Evolutionary conservation across 345 rosid genomes (phyloP).

Genomic region (Dipteronia dyeriana): DNA sequence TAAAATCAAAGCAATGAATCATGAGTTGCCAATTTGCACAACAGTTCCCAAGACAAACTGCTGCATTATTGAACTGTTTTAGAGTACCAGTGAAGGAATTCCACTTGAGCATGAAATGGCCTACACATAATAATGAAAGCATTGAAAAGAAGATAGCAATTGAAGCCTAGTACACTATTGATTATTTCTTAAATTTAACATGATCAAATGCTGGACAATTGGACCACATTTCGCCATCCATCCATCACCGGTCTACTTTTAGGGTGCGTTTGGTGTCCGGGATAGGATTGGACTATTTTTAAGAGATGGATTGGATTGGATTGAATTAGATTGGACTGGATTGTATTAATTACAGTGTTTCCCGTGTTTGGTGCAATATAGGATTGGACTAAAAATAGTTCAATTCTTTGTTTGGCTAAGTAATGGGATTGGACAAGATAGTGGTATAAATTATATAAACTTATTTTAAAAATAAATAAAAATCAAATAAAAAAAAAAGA

Average conservation of each 20-base stretch:
- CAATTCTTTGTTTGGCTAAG: too few relatives aligned
- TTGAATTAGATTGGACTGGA: too few relatives aligned
- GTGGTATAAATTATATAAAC: too few relatives aligned
- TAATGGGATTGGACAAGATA: too few relatives aligned
- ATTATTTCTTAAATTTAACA: neutral
- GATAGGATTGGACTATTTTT: too few relatives aligned
- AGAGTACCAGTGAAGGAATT: neutral
- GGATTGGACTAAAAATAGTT: too few relatives aligned
- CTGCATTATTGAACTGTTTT: conserved; percentile 7
- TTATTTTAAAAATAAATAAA: too few relatives aligned
- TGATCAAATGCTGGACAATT: conserved; percentile 21
- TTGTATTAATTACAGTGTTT: too few relatives aligned
- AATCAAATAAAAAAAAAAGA: too few relatives aligned
- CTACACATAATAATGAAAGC: neutral
- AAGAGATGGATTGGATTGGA: too few relatives aligned
- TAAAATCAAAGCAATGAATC: neutral
- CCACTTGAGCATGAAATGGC: conserved; percentile 10
- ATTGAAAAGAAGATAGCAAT: neutral
- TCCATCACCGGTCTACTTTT: neutral
- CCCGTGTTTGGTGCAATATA: too few relatives aligned
- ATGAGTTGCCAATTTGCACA: neutral
- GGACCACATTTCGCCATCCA: conserved; percentile 22
- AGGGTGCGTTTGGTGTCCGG: neutral
- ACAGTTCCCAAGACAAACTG: neutral
- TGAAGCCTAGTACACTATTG: neutral